A percentile compares a stretch with the other conserved stretches of the same genome.
Conservation (phyloP, 768 basidiomycete species). For the Sarcodon aspratus region DNA sequence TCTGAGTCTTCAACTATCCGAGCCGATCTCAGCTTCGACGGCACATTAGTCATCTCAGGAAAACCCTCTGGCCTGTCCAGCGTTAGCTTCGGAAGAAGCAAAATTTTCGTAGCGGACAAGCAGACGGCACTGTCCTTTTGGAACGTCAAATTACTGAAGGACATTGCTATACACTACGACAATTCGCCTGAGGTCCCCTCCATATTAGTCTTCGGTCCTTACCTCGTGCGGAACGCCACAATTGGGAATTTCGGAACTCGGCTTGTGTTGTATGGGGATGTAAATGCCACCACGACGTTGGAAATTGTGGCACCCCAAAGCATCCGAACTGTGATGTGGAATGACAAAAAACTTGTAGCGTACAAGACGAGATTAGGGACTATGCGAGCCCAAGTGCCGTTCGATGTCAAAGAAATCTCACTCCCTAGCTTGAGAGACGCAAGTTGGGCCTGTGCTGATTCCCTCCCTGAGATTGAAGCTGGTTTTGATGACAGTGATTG, state of each 20-base stretch:
- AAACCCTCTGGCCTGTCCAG: constrained; percentile 6
- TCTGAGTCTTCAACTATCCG: constrained; percentile 7
- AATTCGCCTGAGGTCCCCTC: constrained; percentile 10
- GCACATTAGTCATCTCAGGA: constrained; percentile 8
- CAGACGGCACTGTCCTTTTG: constrained; percentile 14
- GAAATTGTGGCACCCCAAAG: constrained; percentile 10
- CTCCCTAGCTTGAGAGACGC: constrained; percentile 10
- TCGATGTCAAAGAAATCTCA: constrained; percentile 1
- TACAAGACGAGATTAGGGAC: constrained; percentile 1
- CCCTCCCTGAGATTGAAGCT: constrained; percentile 15
- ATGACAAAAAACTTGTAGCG: constrained; percentile 10
- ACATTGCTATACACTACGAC: constrained; percentile 6
- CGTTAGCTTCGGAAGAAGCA: constrained; percentile 3
- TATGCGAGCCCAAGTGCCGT: constrained; percentile 6
- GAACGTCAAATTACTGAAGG: constrained; percentile 10
- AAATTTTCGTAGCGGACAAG: constrained; percentile 14
- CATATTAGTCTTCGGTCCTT: constrained; percentile 16
- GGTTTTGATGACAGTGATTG: constrained; percentile 16
- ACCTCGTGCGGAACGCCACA: constrained; percentile 20
- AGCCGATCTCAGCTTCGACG: constrained; percentile 1
- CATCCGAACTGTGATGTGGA: constrained; percentile 14
- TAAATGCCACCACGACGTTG: constrained; percentile 12
- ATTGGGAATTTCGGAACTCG: constrained; percentile 1
- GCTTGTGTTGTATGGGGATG: constrained; percentile 15
- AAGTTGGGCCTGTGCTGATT: constrained; percentile 15